Conservation (phyloP, 108 stramenopile genomes). For the Discostella pseudostelligera region DNA sequence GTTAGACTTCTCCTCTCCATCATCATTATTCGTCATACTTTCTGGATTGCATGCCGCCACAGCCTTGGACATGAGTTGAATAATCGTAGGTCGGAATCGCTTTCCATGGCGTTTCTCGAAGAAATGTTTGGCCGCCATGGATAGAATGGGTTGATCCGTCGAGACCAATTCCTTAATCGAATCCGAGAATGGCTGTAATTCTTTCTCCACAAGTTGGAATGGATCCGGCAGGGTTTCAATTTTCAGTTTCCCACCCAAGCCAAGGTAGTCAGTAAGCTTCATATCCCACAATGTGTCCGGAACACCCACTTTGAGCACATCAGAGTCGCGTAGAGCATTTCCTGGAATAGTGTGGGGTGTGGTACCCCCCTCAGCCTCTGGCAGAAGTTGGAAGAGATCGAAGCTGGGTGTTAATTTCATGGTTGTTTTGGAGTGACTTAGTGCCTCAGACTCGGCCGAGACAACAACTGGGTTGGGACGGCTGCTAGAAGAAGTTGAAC, state of each 20-base stretch:
- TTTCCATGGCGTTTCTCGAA: conserved; percentile 98
- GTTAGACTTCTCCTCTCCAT: too few species aligned
- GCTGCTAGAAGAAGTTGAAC: not conserved
- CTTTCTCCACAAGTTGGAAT: conserved; percentile 88
- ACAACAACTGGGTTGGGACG: conserved; percentile 67
- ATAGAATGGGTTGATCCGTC: conserved; percentile 94
- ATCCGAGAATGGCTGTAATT: conserved; percentile 92
- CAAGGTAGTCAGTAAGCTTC: conserved; percentile 58
- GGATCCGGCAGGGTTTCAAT: conserved; percentile 82
- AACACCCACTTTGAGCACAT: conserved; percentile 52
- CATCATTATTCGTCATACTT: not conserved
- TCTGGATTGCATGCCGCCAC: conserved; percentile 78
- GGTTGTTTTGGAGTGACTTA: conserved; percentile 82
- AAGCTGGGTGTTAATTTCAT: conserved; percentile 87
- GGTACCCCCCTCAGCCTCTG: conserved; percentile 72
- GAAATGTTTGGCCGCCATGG: conserved; percentile 97
- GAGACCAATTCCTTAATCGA: conserved; percentile 96
- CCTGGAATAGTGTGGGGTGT: conserved; percentile 59
- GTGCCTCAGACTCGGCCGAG: conserved; percentile 75
- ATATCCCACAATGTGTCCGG: conserved; percentile 62
- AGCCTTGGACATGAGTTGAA: conserved; percentile 87
- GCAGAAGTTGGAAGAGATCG: conserved; percentile 78
- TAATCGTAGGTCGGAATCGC: conserved; percentile 94
- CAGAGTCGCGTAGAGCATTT: conserved; percentile 64
- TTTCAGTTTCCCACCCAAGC: conserved; percentile 54